phyloP scores from a whole-genome alignment of 345 rosid genomes.

The Punica granatum region DNA sequence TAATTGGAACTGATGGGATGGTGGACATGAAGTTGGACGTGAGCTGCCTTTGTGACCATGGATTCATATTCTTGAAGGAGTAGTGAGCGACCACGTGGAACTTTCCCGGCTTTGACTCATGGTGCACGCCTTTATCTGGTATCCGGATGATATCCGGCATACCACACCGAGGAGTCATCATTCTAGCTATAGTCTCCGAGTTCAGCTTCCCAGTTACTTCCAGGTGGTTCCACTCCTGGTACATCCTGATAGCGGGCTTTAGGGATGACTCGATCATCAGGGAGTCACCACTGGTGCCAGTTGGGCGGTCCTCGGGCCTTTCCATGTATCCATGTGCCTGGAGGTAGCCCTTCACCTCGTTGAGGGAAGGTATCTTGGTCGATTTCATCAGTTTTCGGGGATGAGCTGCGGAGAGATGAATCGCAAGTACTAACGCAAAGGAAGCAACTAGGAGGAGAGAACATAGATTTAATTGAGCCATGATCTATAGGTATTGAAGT shows the following conservation, averaged over 20 bases:
- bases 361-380: background rate
- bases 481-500: too few relatives aligned
- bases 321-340: slow-evolving; percentile 15
- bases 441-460: background rate
- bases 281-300: background rate
- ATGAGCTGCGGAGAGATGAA: background rate
- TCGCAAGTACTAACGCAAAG: background rate
- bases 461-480: background rate
- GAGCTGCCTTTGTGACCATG: slow-evolving; percentile 1
- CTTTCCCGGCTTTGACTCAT: background rate
- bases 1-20: background rate
- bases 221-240: slow-evolving; percentile 10
- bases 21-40: slow-evolving; percentile 1
- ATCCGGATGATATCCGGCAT: slow-evolving; percentile 8
- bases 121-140: background rate
- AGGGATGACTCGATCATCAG: background rate
- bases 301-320: background rate
- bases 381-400: background rate
- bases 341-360: slow-evolving; percentile 11
- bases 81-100: background rate
- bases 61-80: background rate
- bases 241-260: slow-evolving; percentile 11
- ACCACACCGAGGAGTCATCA: slow-evolving; percentile 8
- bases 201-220: slow-evolving; percentile 12
- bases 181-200: background rate